These are phyloP conservation scores for Endothia cerciana DNA, from an alignment of 2,329 filamentous ascomycete species.

Conservation along the genomic window DNA sequence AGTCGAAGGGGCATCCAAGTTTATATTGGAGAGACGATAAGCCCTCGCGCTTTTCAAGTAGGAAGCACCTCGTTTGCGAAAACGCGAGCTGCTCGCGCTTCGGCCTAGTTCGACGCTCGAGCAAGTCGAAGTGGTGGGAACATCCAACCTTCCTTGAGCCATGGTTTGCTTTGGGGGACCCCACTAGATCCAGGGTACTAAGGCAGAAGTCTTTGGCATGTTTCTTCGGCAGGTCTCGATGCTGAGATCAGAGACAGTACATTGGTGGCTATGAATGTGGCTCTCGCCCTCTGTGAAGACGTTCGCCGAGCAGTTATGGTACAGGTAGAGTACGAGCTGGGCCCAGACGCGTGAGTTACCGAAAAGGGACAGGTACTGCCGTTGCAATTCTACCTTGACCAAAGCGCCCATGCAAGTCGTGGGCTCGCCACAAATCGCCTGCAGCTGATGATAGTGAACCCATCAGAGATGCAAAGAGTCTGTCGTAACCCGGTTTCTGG, in stretches of 20 bases:
- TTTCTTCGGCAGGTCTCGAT: constrained; percentile 7
- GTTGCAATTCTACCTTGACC: background rate
- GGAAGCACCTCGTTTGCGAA: background rate
- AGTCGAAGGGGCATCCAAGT: constrained; percentile 23
- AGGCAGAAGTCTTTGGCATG: background rate
- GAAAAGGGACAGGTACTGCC: background rate
- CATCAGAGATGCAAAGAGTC: constrained; percentile 11
- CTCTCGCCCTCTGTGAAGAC: background rate
- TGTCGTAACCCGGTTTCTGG: constrained; percentile 23
- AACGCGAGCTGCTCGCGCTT: constrained; percentile 1
- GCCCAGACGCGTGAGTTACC: background rate
- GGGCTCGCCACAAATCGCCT: constrained; percentile 13
- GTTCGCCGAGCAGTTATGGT: background rate
- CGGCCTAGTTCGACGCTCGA: constrained; percentile 1
- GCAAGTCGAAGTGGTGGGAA: constrained; percentile 3
- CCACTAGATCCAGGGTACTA: background rate
- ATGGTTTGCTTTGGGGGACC: background rate
- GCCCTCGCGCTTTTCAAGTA: background rate
- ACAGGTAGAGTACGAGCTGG: background rate
- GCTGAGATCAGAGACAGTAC: background rate
- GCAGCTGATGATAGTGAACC: constrained; percentile 16
- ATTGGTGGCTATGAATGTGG: background rate
- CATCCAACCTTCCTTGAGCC: background rate
- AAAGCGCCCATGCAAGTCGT: constrained; percentile 7
- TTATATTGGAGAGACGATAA: constrained; percentile 24